phyloP scores from a whole-genome alignment of 257 asterid genomes.

The Ophiorrhiza pumila region DNA sequence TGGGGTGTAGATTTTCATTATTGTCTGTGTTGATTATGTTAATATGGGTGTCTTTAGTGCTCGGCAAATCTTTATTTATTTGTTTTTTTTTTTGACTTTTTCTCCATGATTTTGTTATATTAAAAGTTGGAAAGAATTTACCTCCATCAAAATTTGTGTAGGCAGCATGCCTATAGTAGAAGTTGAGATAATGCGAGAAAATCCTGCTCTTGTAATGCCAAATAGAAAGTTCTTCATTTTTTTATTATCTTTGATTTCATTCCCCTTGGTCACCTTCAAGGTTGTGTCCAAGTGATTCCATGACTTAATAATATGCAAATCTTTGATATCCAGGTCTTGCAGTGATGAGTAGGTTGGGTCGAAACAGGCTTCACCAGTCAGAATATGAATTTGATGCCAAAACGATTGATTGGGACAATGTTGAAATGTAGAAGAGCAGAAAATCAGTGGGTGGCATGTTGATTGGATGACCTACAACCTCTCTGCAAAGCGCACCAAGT shows the following conservation, averaged over 20 bases:
- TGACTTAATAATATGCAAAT: neutral
- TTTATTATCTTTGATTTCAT: neutral
- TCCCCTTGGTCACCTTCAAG: neutral
- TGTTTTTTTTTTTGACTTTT: neutral
- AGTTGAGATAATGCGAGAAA: neutral
- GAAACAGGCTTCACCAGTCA: conserved; percentile 41
- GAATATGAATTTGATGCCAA: conserved; percentile 42
- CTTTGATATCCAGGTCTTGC: conserved; percentile 55
- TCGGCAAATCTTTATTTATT: neutral
- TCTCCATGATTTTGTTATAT: neutral
- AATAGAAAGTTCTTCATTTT: neutral
- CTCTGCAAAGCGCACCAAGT: neutral
- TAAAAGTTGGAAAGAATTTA: neutral
- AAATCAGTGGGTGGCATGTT: neutral
- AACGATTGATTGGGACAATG: conserved; percentile 66
- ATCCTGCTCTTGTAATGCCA: neutral
- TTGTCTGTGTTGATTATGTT: neutral
- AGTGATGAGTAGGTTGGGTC: conserved; percentile 57
- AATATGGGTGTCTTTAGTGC: neutral
- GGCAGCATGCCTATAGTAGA: neutral
- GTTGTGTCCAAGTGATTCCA: neutral
- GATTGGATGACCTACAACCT: neutral
- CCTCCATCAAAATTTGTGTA: neutral
- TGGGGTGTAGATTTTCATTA: neutral
- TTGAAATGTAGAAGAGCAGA: conserved; percentile 37